Conservation (phyloP, 2,329 filamentous ascomycete genomes). For the Alternaria dauci region DNA sequence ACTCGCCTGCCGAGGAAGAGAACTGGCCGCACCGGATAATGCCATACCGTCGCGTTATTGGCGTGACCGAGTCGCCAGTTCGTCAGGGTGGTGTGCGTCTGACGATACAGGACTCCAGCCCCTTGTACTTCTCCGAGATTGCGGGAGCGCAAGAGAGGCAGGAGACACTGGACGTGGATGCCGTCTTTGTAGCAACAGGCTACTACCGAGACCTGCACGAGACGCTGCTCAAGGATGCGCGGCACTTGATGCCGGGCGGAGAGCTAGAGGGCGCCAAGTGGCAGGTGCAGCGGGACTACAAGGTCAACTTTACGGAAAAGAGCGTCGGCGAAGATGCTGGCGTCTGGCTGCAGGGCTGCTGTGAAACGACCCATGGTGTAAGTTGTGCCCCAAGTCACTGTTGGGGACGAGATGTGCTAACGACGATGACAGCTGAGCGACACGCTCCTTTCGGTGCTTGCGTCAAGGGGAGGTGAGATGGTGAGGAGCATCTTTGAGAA, state of each 20-base stretch:
- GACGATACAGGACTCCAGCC: slow-evolving; percentile 63
- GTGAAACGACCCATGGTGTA: slow-evolving; percentile 90
- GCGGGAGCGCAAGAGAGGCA: slow-evolving; percentile 54
- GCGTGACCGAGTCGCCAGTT: slow-evolving; percentile 62
- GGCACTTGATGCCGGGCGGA: slow-evolving; percentile 68
- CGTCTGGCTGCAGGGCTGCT: slow-evolving; percentile 93
- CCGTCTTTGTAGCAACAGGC: slow-evolving; percentile 86
- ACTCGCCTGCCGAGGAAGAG: slow-evolving; percentile 65
- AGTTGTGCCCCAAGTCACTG: slow-evolving; percentile 53
- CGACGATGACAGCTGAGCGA: slow-evolving; percentile 70
- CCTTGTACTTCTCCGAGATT: slow-evolving; percentile 42
- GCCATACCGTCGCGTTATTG: slow-evolving; percentile 70
- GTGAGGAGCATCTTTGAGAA: slow-evolving; percentile 75
- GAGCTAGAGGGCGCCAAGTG: slow-evolving; percentile 61
- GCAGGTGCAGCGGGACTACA: slow-evolving; percentile 79
- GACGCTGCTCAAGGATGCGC: slow-evolving; percentile 72
- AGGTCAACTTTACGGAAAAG: slow-evolving; percentile 73
- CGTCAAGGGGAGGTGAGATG: slow-evolving; percentile 78
- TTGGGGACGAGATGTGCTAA: slow-evolving; percentile 16
- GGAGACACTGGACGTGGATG: slow-evolving; percentile 77
- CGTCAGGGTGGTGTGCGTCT: slow-evolving; percentile 44
- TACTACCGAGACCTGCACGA: slow-evolving; percentile 83
- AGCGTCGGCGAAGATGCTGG: slow-evolving; percentile 77
- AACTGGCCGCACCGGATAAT: slow-evolving; percentile 86
- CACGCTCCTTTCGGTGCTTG: slow-evolving; percentile 79